These are phyloP conservation scores for Fusarium incarnatum DNA, from an alignment of 2,329 filamentous ascomycete species.

Conservation along the genomic window DNA sequence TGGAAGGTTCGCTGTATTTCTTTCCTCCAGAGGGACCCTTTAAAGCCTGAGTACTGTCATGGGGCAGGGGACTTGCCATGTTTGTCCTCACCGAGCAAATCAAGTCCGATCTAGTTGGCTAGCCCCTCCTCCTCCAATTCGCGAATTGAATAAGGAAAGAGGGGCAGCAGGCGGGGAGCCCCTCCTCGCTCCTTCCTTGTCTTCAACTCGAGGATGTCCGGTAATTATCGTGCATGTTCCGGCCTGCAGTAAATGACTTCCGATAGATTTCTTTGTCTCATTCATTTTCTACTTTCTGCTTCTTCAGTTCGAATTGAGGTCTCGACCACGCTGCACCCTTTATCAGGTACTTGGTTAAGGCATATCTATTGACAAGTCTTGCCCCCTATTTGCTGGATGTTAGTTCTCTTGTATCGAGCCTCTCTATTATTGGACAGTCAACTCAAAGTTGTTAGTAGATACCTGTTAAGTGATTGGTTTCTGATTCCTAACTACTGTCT, in stretches of 20 bases:
- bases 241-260: background rate
- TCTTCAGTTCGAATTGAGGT: background rate
- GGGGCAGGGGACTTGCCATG: conserved; percentile 20
- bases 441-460: background rate
- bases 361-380: background rate
- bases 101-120: background rate
- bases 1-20: background rate
- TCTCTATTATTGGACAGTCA: conserved; percentile 1
- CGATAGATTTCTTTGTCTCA: background rate
- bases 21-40: background rate
- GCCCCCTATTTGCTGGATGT: background rate
- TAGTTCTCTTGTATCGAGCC: background rate
- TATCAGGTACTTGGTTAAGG: background rate
- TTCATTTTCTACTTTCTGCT: background rate
- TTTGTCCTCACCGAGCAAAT: conserved; percentile 44
- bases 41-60: background rate
- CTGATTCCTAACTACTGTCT: background rate
- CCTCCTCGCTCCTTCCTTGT: background rate
- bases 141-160: conserved; percentile 12
- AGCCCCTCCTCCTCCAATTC: conserved; percentile 45
- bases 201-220: background rate
- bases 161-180: background rate
- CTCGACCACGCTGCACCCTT: background rate
- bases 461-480: background rate
- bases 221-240: background rate